Base-by-base conservation (phyloP, 2,329 filamentous ascomycete species). In the Trichoderma harzianum region DNA sequence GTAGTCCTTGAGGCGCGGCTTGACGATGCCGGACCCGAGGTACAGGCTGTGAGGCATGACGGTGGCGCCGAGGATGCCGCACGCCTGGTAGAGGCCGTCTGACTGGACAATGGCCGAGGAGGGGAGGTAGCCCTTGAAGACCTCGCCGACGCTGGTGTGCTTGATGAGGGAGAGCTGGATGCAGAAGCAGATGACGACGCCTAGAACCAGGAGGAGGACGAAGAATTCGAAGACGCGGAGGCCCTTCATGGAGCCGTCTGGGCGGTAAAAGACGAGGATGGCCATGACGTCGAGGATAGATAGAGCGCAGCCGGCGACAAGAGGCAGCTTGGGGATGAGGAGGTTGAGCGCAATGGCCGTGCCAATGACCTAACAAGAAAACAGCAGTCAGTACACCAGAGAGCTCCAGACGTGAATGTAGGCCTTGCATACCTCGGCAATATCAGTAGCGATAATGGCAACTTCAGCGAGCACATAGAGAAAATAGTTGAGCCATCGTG, bases 41-140 rank as follows among this genome's bases (percentile, higher is more conserved):
- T 90, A 93, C 4, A 93, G 81, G 67, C 87, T 90, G 76, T 92
- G 90, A 5, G 90, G 90, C 90, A 92, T 92, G 28, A 92, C 91
- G 0, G 92, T 94, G 4, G 92, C 92, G 2, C 92, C 92, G 0
- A 94, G 84, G 71, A 94, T 94, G 66, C 92, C 92, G 74, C 92
- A 94, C 1, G 91, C 88, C 79, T 92, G 90, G 78, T 92, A 93
- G 0, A 91, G 69, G 18, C 78, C 78, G 32, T 89, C 77, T 2
- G 86, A 84, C 77, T 91, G 81, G 1, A 91, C 81, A 2, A 92
- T 79, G 4, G 86, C 84, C 55, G 82, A 81, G 0, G 89, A 92
- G 0, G 91, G 91, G 21, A 92, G 78, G 75, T 90, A 93, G 21
- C 91, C 91, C 43, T 80, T 82, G 77, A 93, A 90, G 2, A 93